Evolutionary conservation across 2,329 filamentous ascomycete species (phyloP).

Genomic region (Colletotrichum sp.): DNA sequence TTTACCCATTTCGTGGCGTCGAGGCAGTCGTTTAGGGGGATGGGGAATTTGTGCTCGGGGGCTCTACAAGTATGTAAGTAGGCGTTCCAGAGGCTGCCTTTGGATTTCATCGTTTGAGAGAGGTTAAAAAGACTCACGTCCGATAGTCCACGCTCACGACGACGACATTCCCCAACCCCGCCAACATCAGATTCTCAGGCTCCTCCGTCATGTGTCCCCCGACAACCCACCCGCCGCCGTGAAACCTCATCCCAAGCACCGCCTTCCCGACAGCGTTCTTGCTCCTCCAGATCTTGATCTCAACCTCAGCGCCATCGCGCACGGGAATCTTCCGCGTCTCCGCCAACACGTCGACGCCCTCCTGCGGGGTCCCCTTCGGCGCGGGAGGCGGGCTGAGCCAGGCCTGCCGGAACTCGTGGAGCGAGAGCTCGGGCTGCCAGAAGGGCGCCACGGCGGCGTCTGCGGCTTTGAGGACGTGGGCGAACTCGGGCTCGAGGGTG

Average conservation of each 20-base stretch:
- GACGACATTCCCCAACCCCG: conserved; percentile 34
- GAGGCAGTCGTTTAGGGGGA: conserved; percentile 37
- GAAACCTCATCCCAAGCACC: conserved; percentile 36
- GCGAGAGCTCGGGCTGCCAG: conserved; percentile 31
- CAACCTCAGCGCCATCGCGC: conserved; percentile 37
- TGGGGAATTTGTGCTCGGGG: conserved; percentile 40
- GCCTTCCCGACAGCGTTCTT: conserved; percentile 20
- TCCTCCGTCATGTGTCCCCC: conserved; percentile 38
- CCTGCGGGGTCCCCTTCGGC: conserved; percentile 33
- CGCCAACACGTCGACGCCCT: conserved; percentile 37
- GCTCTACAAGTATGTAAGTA: conserved; percentile 25
- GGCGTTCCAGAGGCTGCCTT: no score
- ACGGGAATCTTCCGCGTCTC: conserved; percentile 30
- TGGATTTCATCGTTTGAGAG: no score
- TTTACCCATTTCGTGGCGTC: conserved; percentile 42
- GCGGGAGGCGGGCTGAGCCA: conserved; percentile 28
- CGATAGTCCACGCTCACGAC: conserved; percentile 43
- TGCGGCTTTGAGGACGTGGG: conserved; percentile 28
- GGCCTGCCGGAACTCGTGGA: conserved; percentile 31
- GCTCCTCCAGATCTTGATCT: conserved; percentile 39
- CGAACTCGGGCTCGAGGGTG: conserved; percentile 35
- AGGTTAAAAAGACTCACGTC: conserved; percentile 27
- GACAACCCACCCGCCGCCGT: conserved; percentile 41
- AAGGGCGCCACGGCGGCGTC: conserved; percentile 28
- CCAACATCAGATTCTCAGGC: conserved; percentile 38